Evolutionary conservation across 495 filamentous ascomycete genomes (phyloP).

Genomic region (Terfezia claveryi): DNA sequence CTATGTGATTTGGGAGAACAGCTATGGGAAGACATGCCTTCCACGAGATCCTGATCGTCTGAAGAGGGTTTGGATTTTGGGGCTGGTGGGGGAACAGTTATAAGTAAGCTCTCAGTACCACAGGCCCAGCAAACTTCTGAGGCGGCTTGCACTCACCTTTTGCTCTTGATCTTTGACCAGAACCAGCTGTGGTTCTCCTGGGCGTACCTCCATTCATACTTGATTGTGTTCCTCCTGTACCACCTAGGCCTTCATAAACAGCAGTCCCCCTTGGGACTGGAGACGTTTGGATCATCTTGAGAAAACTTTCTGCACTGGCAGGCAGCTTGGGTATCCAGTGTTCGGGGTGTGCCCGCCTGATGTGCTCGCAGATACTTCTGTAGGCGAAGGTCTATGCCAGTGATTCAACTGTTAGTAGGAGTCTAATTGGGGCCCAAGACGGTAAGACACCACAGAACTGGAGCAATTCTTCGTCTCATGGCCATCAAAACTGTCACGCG

Average conservation of each 20-base stretch:
- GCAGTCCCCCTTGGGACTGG: background rate
- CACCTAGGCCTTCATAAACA: background rate
- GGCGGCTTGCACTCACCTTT: background rate
- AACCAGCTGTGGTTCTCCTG: background rate
- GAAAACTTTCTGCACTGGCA: slow-evolving; percentile 92
- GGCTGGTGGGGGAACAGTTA: no score
- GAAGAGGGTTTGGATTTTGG: no score
- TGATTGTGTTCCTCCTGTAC: background rate
- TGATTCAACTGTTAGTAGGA: no score
- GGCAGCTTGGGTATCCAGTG: slow-evolving; percentile 97
- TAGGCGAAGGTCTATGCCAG: slow-evolving; percentile 27
- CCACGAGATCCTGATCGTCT: background rate
- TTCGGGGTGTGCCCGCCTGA: slow-evolving; percentile 88
- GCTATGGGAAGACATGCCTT: background rate
- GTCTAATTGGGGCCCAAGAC: no score
- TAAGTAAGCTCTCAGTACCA: no score
- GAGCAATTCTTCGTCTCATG: background rate
- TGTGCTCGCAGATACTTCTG: slow-evolving; percentile 99
- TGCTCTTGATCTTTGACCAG: background rate
- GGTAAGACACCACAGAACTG: no score
- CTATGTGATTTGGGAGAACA: background rate
- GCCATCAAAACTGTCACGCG: slow-evolving; percentile 14
- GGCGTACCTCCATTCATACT: background rate
- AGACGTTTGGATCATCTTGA: slow-evolving; percentile 13
- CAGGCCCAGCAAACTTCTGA: no score